phyloP scores from a whole-genome alignment of 2,329 filamentous ascomycete genomes.

The Blastomyces parvus region DNA sequence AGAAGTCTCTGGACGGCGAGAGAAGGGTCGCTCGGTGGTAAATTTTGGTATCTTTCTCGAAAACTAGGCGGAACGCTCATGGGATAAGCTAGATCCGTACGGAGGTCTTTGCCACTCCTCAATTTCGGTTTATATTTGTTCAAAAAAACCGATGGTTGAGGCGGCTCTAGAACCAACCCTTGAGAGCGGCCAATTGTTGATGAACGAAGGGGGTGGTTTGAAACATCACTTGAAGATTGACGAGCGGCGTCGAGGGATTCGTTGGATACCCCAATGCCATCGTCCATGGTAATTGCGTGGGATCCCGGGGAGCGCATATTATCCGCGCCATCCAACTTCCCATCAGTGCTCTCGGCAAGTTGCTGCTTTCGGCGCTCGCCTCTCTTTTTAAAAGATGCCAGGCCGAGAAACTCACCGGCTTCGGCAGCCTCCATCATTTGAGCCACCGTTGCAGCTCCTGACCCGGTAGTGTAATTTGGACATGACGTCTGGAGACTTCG shows the following conservation, averaged over 20 bases:
- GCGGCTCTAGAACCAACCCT: background rate
- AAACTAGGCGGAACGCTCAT: background rate
- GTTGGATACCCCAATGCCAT: background rate
- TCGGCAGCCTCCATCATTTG: conserved; percentile 39
- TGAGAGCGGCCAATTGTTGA: background rate
- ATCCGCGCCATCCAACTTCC: conserved; percentile 9
- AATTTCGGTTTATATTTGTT: conserved; percentile 1
- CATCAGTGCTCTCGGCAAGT: background rate
- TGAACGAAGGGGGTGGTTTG: background rate
- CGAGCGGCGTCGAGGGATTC: background rate
- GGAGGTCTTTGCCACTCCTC: background rate
- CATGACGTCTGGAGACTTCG: conserved; percentile 33
- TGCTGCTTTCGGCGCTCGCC: conserved; percentile 11
- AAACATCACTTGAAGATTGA: background rate
- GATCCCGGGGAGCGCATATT: background rate
- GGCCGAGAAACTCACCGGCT: conserved; percentile 33
- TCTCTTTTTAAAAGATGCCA: conserved; percentile 27
- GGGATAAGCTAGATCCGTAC: background rate
- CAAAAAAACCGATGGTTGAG: background rate
- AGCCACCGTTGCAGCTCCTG: conserved; percentile 28
- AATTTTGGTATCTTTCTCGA: conserved; percentile 2
- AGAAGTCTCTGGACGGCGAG: conserved; percentile 3
- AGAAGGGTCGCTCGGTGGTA: background rate
- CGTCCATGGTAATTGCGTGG: background rate
- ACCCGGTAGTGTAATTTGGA: conserved; percentile 34